phyloP scores from a whole-genome alignment of 2,329 filamentous ascomycete genomes.

The Diaporthe sp. region DNA sequence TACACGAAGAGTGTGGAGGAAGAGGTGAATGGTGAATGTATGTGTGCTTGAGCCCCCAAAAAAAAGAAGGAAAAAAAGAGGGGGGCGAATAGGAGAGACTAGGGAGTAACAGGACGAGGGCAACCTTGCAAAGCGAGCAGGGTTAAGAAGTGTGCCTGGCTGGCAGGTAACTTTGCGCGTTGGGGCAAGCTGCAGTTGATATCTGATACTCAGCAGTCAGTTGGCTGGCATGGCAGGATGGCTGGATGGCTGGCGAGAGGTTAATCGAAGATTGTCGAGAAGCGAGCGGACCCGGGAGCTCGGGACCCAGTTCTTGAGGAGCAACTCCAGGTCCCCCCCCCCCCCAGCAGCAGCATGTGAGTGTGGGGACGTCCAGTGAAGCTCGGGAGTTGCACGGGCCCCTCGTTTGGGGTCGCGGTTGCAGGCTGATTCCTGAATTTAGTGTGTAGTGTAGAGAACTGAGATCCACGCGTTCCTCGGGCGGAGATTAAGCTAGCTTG shows the following conservation, averaged over 20 bases:
- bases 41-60: neutral
- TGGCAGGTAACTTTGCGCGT: neutral
- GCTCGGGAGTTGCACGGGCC: conserved; percentile 19
- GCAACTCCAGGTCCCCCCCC: neutral
- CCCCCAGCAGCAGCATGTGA: neutral
- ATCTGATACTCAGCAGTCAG: neutral
- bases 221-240: neutral
- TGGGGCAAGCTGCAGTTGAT: neutral
- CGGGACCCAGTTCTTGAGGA: conserved; percentile 15
- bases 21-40: neutral
- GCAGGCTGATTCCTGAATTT: no score
- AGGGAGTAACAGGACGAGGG: neutral
- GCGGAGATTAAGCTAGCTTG: conserved; percentile 19
- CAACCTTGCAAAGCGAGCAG: conserved; percentile 14
- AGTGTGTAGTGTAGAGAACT: no score
- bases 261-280: neutral
- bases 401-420: neutral
- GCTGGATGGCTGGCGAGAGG: neutral
- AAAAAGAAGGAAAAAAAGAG: neutral
- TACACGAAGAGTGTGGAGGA: neutral
- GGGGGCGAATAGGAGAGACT: neutral
- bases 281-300: conserved; percentile 5
- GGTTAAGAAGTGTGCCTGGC: neutral
- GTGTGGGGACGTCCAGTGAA: conserved; percentile 6
- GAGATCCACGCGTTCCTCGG: conserved; percentile 9